Evolutionary conservation across 495 filamentous ascomycete species (phyloP).

Genomic region (Hypoxylon fragiforme): DNA sequence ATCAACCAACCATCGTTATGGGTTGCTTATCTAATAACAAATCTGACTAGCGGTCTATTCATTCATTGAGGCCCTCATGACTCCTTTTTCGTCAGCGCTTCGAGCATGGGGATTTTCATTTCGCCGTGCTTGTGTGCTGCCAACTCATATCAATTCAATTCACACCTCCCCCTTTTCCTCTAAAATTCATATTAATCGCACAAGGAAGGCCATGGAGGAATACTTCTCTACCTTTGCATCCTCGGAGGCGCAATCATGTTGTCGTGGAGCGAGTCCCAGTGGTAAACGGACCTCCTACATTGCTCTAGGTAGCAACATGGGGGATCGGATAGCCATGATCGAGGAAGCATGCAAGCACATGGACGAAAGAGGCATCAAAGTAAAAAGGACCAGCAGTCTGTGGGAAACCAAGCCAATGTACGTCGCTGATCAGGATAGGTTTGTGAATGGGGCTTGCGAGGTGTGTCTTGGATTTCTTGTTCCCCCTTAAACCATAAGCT

Average conservation of each 20-base stretch:
- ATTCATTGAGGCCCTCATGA: slow-evolving; percentile 21
- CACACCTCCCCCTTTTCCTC: neutral
- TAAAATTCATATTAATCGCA: neutral
- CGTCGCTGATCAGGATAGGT: slow-evolving; percentile 81
- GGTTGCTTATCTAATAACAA: slow-evolving; percentile 15
- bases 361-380: slow-evolving; percentile 67
- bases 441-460: slow-evolving; percentile 93
- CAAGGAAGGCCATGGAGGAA: slow-evolving; percentile 14
- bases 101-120: slow-evolving; percentile 35
- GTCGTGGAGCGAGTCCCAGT: slow-evolving; percentile 7
- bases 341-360: slow-evolving; percentile 80
- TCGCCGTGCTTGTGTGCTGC: slow-evolving; percentile 17
- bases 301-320: slow-evolving; percentile 91
- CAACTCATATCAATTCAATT: slow-evolving; percentile 6
- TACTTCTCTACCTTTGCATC: slow-evolving; percentile 19
- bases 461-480: slow-evolving; percentile 52
- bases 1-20: no score
- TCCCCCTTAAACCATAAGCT: slow-evolving; percentile 19
- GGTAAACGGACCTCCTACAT: slow-evolving; percentile 64
- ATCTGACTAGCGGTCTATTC: slow-evolving; percentile 11
- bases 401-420: slow-evolving; percentile 99
- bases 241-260: slow-evolving; percentile 1
- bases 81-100: slow-evolving; percentile 20
- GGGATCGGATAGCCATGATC: slow-evolving; percentile 80
- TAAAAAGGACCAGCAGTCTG: slow-evolving; percentile 80